Evolutionary conservation across 805 yeast genomes (phyloP).

Genomic region (Monosporozyma yasuniensis): DNA sequence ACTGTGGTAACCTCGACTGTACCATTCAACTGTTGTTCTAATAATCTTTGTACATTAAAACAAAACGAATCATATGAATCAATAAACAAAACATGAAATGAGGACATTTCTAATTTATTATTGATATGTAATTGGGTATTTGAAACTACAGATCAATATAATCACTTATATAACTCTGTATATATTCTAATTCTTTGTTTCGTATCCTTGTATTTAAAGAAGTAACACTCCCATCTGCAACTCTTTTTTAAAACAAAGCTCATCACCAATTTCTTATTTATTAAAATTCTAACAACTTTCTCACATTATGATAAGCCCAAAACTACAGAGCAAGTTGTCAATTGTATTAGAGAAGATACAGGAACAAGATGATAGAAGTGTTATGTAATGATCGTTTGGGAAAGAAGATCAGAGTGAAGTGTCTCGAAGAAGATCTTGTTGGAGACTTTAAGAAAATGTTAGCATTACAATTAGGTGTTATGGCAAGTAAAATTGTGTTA

Average conservation of each 20-base stretch:
- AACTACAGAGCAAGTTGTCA: no score
- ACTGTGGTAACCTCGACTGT: constrained; percentile 29
- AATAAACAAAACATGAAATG: constrained; percentile 32
- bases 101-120: background rate
- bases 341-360: no score
- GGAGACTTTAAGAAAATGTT: constrained; percentile 86
- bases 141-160: no score
- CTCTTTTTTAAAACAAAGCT: background rate
- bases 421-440: constrained; percentile 73
- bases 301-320: no score
- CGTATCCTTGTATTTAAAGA: no score
- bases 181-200: no score
- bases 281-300: no score
- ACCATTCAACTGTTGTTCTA: constrained; percentile 36
- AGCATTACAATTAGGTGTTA: constrained; percentile 72
- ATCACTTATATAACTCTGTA: no score
- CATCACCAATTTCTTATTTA: background rate
- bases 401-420: constrained; percentile 79
- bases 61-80: constrained; percentile 97
- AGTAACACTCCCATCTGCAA: background rate
- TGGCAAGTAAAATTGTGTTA: constrained; percentile 49
- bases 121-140: no score
- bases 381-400: constrained; percentile 73
- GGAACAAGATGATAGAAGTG: constrained; percentile 66
- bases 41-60: constrained; percentile 59